Conservation (phyloP, 75 land plant species). For the Azolla pinnata region DNA sequence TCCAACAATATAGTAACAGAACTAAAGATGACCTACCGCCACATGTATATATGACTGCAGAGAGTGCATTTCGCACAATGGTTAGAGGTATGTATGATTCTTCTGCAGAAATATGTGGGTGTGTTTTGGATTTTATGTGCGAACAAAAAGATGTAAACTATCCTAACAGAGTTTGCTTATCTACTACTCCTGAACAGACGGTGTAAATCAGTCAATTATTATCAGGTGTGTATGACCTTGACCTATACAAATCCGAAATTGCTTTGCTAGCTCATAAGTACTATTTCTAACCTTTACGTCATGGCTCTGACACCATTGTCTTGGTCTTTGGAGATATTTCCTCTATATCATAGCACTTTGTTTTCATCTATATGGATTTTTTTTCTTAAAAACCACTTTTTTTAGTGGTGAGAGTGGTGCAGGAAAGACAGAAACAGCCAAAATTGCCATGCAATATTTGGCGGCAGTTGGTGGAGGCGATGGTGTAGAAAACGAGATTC, state of each 20-base stretch:
- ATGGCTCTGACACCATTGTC: too few species aligned
- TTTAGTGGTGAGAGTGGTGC: conserved; percentile 95
- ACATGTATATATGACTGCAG: conserved; percentile 87
- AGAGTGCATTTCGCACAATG: conserved; percentile 85
- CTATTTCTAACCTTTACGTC: too few species aligned
- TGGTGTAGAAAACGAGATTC: conserved; percentile 63
- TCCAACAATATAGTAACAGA: conserved; percentile 58
- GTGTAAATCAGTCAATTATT: conserved; percentile 66
- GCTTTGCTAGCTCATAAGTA: too few species aligned
- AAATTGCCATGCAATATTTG: conserved; percentile 85
- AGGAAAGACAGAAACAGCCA: conserved; percentile 91
- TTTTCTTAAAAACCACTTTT: neutral
- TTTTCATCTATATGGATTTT: too few species aligned
- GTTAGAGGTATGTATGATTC: conserved; percentile 46
- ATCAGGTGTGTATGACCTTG: conserved; percentile 59
- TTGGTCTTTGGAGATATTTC: too few species aligned
- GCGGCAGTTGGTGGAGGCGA: conserved; percentile 74
- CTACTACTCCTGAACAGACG: conserved; percentile 31
- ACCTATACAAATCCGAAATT: too few species aligned
- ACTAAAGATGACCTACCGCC: conserved; percentile 36
- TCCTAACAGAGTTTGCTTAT: neutral
- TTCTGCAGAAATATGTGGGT: neutral
- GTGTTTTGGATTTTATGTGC: too few species aligned
- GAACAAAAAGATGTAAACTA: too few species aligned
- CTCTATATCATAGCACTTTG: too few species aligned